Percentiles rank a stretch among this genome's conserved stretches.
These are phyloP conservation scores for Salvia miltiorrhiza DNA, from an alignment of 257 asterid species.

Conservation along the genomic window DNA sequence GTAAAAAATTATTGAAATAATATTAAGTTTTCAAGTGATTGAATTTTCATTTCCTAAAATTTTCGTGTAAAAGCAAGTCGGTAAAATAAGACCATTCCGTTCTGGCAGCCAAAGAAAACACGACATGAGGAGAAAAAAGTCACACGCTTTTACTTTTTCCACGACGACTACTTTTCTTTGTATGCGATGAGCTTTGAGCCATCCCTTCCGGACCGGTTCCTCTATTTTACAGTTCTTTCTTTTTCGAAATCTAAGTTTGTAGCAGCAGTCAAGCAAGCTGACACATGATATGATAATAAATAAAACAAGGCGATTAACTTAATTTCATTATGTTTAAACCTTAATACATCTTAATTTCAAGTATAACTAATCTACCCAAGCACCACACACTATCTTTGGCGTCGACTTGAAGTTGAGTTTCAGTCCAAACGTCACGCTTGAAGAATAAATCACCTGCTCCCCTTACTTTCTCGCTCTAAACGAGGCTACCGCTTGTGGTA, in stretches of 20 bases:
- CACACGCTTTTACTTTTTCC: conserved; percentile 21
- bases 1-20: too few relatives aligned
- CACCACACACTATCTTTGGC: conserved; percentile 14
- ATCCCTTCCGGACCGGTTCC: background rate
- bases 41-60: background rate
- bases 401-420: conserved; percentile 32
- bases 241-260: background rate
- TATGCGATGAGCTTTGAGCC: too few relatives aligned
- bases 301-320: background rate
- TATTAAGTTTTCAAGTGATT: too few relatives aligned
- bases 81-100: background rate
- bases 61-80: background rate
- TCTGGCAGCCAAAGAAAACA: background rate
- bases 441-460: background rate
- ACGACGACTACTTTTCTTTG: conserved; percentile 13
- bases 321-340: background rate
- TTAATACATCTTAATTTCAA: background rate
- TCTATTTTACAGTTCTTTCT: background rate
- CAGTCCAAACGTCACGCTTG: background rate
- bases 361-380: background rate
- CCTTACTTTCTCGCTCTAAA: background rate
- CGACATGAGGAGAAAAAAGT: background rate
- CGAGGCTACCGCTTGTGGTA: conserved; percentile 14
- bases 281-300: background rate
- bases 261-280: background rate